phyloP scores from a whole-genome alignment of 2,329 filamentous ascomycete species.

The Fusarium sp. region DNA sequence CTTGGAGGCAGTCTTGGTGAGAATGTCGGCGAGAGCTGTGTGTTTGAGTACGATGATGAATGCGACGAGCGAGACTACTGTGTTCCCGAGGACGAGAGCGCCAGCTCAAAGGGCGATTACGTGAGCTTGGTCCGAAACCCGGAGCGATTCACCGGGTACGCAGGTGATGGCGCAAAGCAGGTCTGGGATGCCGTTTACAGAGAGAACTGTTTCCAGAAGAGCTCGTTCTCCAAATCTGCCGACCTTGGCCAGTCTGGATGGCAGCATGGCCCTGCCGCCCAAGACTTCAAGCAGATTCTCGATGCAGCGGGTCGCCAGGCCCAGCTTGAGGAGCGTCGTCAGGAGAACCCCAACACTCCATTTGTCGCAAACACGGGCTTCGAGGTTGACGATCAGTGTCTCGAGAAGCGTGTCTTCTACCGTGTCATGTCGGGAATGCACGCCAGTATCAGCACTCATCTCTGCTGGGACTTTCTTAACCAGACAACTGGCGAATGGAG shows the following conservation, averaged over 20 bases:
- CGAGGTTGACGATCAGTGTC: constrained; percentile 88
- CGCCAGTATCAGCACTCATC: constrained; percentile 93
- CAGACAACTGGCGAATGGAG: constrained; percentile 94
- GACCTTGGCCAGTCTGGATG: constrained; percentile 60
- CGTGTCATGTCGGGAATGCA: constrained; percentile 97
- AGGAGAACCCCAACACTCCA: constrained; percentile 61
- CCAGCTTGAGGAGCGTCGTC: constrained; percentile 65
- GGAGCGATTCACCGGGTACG: constrained; percentile 94
- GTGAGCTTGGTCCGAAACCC: constrained; percentile 94
- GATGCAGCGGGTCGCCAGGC: constrained; percentile 69
- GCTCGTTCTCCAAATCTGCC: constrained; percentile 70
- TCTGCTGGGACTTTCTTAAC: constrained; percentile 97
- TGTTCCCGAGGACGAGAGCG: constrained; percentile 92
- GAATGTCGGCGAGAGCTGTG: constrained; percentile 91
- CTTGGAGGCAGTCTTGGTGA: constrained; percentile 86
- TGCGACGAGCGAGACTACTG: constrained; percentile 98
- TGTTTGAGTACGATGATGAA: constrained; percentile 97
- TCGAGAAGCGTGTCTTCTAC: constrained; percentile 99
- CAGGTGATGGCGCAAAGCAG: constrained; percentile 83
- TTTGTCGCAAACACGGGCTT: constrained; percentile 73
- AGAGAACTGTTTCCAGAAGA: constrained; percentile 91
- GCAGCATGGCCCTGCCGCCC: constrained; percentile 63
- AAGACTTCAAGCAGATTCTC: constrained; percentile 71
- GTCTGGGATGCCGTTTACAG: constrained; percentile 98
- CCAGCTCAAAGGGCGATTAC: constrained; percentile 90